phyloP scores from a whole-genome alignment of 73 alveolate genomes.

The Paramecium primaurelia region DNA sequence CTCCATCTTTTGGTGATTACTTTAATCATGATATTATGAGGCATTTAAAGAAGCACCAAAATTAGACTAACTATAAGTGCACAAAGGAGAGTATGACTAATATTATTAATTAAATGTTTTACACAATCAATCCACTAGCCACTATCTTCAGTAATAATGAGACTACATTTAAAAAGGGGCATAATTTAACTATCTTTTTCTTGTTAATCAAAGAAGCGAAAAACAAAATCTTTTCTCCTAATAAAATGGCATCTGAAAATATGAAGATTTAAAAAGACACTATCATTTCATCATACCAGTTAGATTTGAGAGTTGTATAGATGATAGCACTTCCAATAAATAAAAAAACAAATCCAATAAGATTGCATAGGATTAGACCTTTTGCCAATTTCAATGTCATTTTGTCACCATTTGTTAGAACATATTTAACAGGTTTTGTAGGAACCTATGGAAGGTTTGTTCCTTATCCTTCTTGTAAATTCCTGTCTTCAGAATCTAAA shows the following conservation, averaged over 20 bases:
- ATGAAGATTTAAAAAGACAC: neutral
- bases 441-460: neutral
- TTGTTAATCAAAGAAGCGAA: neutral
- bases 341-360: neutral
- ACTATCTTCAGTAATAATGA: neutral
- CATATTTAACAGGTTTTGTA: neutral
- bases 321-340: neutral
- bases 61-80: neutral
- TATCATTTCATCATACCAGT: neutral
- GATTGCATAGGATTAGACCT: neutral
- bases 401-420: neutral
- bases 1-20: neutral
- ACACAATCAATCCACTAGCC: neutral
- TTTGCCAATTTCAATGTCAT: neutral
- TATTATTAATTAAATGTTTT: neutral
- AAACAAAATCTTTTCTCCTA: neutral
- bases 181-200: neutral
- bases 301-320: neutral
- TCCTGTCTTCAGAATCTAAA: neutral
- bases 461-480: neutral
- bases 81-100: neutral
- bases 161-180: neutral
- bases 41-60: neutral
- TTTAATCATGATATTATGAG: neutral
- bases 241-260: neutral